A percentile compares a stretch with the other conserved stretches of the same genome.
phyloP scores from a whole-genome alignment of 208 protist genomes.

The Leishmania gerbilli region DNA sequence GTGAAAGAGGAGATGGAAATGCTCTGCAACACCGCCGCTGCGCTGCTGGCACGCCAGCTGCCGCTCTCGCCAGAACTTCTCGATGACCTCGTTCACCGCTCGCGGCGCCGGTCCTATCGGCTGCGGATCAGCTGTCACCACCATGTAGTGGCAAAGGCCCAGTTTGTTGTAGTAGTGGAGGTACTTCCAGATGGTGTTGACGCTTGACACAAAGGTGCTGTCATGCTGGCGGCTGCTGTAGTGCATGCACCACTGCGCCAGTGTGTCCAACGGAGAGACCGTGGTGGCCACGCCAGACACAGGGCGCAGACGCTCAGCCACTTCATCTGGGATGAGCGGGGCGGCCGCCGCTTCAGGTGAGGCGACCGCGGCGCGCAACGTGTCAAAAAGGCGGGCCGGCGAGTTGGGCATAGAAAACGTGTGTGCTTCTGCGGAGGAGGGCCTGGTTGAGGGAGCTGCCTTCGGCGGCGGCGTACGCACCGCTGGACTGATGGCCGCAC shows the following conservation, averaged over 20 bases:
- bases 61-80: slow-evolving; percentile 51
- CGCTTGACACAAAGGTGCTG: slow-evolving; percentile 75
- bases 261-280: neutral
- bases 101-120: slow-evolving; percentile 63
- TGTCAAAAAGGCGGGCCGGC: neutral
- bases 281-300: neutral
- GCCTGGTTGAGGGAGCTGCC: neutral
- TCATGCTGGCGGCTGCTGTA: slow-evolving; percentile 69
- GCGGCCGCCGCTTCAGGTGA: neutral
- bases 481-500: neutral
- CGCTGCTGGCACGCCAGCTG: slow-evolving; percentile 25
- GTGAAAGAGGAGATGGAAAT: slow-evolving; percentile 45
- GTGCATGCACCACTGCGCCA: slow-evolving; percentile 34
- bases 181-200: slow-evolving; percentile 84
- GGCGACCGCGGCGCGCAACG: neutral
- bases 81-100: slow-evolving; percentile 50
- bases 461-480: neutral
- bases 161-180: slow-evolving; percentile 78
- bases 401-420: neutral
- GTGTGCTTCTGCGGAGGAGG: neutral
- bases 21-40: neutral
- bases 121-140: slow-evolving; percentile 61
- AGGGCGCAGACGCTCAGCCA: slow-evolving; percentile 5
- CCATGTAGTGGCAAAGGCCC: slow-evolving; percentile 46
- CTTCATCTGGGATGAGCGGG: slow-evolving; percentile 10